Conservation (phyloP, 1,284 basidiomycete species). For the Cryptococcus sp. region DNA sequence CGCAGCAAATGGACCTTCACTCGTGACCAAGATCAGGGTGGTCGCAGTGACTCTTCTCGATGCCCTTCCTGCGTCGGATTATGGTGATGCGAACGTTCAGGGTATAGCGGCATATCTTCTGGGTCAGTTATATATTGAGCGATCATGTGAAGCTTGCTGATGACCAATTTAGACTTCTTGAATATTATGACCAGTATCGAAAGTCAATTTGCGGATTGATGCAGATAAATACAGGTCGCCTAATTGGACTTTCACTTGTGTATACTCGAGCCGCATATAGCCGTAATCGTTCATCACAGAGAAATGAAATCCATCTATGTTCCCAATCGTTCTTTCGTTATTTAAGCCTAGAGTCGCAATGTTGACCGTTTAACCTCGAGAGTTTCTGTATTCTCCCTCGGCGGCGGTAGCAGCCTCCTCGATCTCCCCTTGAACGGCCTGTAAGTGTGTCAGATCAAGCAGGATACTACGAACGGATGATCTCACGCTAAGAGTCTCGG, state of each 20-base stretch:
- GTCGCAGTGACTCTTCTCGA: conserved; percentile 25
- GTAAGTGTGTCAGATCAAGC: conserved; percentile 10
- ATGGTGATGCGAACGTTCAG: conserved; percentile 18
- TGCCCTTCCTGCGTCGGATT: conserved; percentile 14
- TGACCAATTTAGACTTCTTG: conserved; percentile 14
- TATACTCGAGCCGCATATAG: too few species aligned
- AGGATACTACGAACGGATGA: neutral
- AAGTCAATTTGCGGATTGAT: conserved; percentile 19
- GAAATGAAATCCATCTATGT: too few species aligned
- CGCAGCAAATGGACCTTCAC: conserved; percentile 24
- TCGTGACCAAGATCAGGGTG: conserved; percentile 23
- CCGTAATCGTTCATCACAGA: too few species aligned
- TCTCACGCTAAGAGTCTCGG: conserved; percentile 67
- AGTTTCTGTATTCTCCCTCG: conserved; percentile 82
- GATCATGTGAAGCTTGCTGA: neutral
- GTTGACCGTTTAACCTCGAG: conserved; percentile 25
- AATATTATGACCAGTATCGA: conserved; percentile 26
- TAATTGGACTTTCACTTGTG: too few species aligned
- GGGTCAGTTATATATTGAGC: conserved; percentile 6
- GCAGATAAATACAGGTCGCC: too few species aligned
- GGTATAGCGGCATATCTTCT: conserved; percentile 22
- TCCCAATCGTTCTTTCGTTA: too few species aligned
- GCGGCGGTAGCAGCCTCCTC: conserved; percentile 83
- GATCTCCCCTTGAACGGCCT: conserved; percentile 74
- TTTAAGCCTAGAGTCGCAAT: too few species aligned